Conservation (phyloP, 257 asterid species). For the Primulina eburnea region DNA sequence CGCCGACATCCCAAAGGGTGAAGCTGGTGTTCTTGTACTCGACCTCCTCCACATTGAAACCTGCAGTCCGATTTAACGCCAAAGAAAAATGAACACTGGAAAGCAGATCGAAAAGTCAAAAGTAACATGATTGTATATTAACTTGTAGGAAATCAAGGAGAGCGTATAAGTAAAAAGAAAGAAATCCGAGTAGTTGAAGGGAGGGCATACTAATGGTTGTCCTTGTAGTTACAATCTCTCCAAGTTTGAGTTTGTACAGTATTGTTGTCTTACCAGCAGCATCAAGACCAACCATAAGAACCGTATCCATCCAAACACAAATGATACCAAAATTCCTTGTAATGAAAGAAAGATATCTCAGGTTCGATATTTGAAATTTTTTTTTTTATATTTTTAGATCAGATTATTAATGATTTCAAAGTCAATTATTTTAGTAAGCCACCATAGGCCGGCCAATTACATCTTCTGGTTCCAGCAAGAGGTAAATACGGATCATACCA, state of each 20-base stretch:
- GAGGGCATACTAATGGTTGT: slow-evolving; percentile 30
- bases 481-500: no score
- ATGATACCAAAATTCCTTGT: no score
- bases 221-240: slow-evolving; percentile 33
- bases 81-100: not conserved
- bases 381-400: no score
- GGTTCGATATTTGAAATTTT: no score
- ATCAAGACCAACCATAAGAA: slow-evolving; percentile 34
- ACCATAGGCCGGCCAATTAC: no score
- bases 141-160: no score
- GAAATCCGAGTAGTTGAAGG: not conserved
- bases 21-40: slow-evolving; percentile 37
- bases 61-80: slow-evolving; percentile 6
- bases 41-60: slow-evolving; percentile 35
- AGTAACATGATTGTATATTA: not conserved
- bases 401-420: no score
- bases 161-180: not conserved
- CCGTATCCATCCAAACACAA: no score
- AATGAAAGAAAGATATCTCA: no score
- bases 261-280: slow-evolving; percentile 35
- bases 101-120: not conserved
- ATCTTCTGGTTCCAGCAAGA: no score
- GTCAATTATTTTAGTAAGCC: no score
- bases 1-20: slow-evolving; percentile 40
- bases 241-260: slow-evolving; percentile 32